Percentiles rank a stretch among this genome's conserved stretches.
Conservation (phyloP, 345 rosid genomes). For the Citrus reticulata region DNA sequence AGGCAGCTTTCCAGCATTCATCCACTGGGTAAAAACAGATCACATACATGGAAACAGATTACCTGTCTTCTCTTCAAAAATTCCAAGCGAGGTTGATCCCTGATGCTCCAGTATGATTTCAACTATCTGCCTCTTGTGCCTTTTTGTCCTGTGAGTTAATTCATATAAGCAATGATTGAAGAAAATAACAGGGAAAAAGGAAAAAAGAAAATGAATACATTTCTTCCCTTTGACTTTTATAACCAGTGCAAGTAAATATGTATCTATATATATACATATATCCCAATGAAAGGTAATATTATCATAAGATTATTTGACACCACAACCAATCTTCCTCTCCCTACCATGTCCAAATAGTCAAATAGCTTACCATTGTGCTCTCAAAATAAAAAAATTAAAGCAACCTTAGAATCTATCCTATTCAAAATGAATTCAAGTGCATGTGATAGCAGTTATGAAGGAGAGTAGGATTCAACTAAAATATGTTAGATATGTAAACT, state of each 20-base stretch:
- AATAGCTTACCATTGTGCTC: background rate
- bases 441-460: background rate
- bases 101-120: slow-evolving; percentile 35
- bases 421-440: background rate
- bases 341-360: background rate
- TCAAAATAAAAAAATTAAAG: background rate
- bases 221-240: background rate
- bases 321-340: background rate
- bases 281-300: background rate
- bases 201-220: background rate
- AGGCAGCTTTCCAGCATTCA: slow-evolving; percentile 1
- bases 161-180: slow-evolving; percentile 5
- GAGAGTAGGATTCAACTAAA: background rate
- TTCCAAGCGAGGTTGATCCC: slow-evolving; percentile 29
- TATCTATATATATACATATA: background rate
- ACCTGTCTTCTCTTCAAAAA: slow-evolving; percentile 33
- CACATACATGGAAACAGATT: slow-evolving; percentile 17
- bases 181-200: background rate
- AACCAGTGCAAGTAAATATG: background rate
- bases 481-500: background rate
- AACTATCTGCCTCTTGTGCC: slow-evolving; percentile 41
- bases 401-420: background rate
- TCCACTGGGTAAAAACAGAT: background rate
- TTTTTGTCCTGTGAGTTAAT: slow-evolving; percentile 48
- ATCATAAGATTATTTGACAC: background rate